These are phyloP conservation scores for Furcasterigmium furcatum DNA, from an alignment of 2,329 filamentous ascomycete species.

Conservation along the genomic window DNA sequence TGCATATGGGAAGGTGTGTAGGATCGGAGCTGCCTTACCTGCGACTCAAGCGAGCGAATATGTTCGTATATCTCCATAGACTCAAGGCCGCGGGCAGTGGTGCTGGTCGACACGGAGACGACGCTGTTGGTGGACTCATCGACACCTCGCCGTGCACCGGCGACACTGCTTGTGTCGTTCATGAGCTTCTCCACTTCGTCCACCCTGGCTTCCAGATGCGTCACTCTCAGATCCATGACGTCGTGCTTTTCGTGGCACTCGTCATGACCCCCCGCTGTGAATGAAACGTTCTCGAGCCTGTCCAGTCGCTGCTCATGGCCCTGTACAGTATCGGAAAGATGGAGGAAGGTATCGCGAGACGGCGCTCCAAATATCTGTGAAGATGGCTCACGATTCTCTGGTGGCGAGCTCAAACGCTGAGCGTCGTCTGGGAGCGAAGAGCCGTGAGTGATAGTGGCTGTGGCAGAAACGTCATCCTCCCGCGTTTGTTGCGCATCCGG, in stretches of 20 bases:
- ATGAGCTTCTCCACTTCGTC: slow-evolving; percentile 56
- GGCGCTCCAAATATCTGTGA: slow-evolving; percentile 14
- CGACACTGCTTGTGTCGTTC: slow-evolving; percentile 39
- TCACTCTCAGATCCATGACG: slow-evolving; percentile 61
- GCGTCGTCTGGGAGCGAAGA: too few relatives aligned
- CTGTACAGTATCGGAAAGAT: slow-evolving; percentile 49
- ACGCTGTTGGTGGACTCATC: slow-evolving; percentile 41
- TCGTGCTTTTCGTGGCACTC: slow-evolving; percentile 68
- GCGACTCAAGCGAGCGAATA: slow-evolving; percentile 45
- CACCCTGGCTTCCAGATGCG: slow-evolving; percentile 64
- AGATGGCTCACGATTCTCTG: slow-evolving; percentile 3
- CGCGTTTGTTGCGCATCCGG: too few relatives aligned
- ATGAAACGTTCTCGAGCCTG: slow-evolving; percentile 66
- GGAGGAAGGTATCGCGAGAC: slow-evolving; percentile 35
- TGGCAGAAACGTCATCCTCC: too few relatives aligned
- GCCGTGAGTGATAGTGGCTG: slow-evolving; percentile 14
- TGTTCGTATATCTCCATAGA: slow-evolving; percentile 46
- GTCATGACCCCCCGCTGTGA: slow-evolving; percentile 63
- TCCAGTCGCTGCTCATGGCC: slow-evolving; percentile 65
- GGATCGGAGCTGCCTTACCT: slow-evolving; percentile 55
- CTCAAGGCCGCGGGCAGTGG: slow-evolving; percentile 32
- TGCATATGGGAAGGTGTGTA: slow-evolving; percentile 57
- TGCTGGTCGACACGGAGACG: slow-evolving; percentile 41
- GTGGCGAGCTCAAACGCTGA: too few relatives aligned
- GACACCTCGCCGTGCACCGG: slow-evolving; percentile 29